Conservation (phyloP, 768 basidiomycete species). For the Lactifluus echinatus region DNA sequence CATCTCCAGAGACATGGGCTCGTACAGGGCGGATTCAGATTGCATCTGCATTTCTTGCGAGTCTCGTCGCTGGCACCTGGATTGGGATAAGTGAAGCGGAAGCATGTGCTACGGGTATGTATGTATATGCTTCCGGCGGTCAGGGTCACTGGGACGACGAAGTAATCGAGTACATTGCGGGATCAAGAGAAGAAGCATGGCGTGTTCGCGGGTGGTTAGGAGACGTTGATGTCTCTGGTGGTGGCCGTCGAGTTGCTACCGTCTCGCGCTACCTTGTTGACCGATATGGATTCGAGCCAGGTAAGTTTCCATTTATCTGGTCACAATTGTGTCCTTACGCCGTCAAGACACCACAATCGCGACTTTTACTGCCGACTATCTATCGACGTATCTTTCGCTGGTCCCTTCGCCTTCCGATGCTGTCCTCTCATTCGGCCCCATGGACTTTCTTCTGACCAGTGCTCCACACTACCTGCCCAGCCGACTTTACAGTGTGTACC, state of each 20-base stretch:
- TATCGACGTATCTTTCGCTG: conserved; percentile 71
- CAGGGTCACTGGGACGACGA: conserved; percentile 70
- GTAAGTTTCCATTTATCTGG: conserved; percentile 28
- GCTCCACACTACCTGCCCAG: conserved; percentile 69
- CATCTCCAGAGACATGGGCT: conserved; percentile 72
- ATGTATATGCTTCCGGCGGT: conserved; percentile 42
- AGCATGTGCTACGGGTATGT: conserved; percentile 71
- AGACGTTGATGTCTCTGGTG: conserved; percentile 66
- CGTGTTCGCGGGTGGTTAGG: conserved; percentile 72
- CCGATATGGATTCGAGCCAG: conserved; percentile 72
- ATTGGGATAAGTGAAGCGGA: conserved; percentile 66
- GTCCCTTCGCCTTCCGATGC: conserved; percentile 65
- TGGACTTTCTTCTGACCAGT: conserved; percentile 69
- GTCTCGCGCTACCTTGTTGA: conserved; percentile 71
- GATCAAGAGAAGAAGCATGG: conserved; percentile 63
- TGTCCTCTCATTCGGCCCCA: conserved; percentile 72
- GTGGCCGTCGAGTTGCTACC: conserved; percentile 52
- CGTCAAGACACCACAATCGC: conserved; percentile 57
- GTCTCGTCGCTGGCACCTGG: conserved; percentile 64
- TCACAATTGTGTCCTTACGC: neutral
- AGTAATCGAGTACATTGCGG: conserved; percentile 69
- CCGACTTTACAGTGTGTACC: conserved; percentile 63
- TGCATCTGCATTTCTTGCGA: conserved; percentile 67
- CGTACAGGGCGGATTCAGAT: conserved; percentile 70
- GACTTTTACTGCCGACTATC: conserved; percentile 68